phyloP scores from a whole-genome alignment of 495 filamentous ascomycete species.

The Aspergillus asperescens region DNA sequence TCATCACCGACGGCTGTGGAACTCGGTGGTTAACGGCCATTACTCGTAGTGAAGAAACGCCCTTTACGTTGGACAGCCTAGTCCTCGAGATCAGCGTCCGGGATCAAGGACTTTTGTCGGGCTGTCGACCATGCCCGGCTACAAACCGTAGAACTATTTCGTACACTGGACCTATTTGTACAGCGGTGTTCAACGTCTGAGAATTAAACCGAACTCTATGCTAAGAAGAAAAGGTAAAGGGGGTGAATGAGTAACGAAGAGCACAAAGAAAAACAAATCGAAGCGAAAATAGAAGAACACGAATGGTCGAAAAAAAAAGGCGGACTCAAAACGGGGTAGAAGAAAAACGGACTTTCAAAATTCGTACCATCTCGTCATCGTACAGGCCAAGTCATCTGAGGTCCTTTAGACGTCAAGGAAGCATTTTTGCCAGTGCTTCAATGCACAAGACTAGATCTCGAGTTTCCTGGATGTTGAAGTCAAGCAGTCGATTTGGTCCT shows the following conservation, averaged over 20 bases:
- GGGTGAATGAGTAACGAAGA: not conserved
- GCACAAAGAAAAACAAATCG: not conserved
- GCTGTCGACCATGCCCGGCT: not conserved
- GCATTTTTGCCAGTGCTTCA: slow-evolving; percentile 1
- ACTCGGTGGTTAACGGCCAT: not conserved
- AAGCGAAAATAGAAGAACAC: slow-evolving; percentile 5
- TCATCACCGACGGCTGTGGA: slow-evolving; percentile 5
- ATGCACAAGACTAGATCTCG: slow-evolving; percentile 5
- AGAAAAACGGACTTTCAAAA: slow-evolving; percentile 5
- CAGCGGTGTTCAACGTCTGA: not conserved
- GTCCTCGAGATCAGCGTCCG: not conserved
- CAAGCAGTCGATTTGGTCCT: not conserved
- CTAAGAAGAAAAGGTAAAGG: slow-evolving; percentile 5
- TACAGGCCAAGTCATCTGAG: slow-evolving; percentile 13
- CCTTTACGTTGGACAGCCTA: not conserved
- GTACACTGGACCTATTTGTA: not conserved
- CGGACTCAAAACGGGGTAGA: too few relatives aligned
- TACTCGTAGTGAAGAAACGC: not conserved
- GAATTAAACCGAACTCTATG: slow-evolving; percentile 11
- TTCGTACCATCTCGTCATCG: slow-evolving; percentile 21
- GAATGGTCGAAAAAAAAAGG: slow-evolving; percentile 3
- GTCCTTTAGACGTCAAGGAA: slow-evolving; percentile 9
- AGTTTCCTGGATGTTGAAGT: not conserved
- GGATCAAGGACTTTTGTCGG: not conserved
- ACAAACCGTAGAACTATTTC: not conserved